Evolutionary conservation across 2,329 filamentous ascomycete genomes (phyloP), one percentile per base, ranked within the genome.

Genomic region (Cladosporium sp.): DNA sequence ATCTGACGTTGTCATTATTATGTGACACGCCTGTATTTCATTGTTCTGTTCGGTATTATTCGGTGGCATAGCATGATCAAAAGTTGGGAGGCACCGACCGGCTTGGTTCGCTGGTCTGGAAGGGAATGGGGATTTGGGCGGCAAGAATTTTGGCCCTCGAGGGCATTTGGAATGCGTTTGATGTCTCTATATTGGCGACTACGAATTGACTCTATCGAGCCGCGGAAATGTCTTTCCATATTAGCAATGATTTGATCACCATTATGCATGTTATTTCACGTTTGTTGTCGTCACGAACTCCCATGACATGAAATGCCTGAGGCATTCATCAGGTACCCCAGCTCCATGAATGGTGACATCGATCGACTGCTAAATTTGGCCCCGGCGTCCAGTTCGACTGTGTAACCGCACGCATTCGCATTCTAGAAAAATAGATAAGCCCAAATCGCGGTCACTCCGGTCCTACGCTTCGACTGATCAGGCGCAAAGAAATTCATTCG

Each of bases 91-190:
- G 40, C 35, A 49, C 46, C 46, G 35, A 34, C 46, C 41, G 46
- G 46, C 35, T 41, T 34, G 46, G 35, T 49, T 49, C 34, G 14
- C 31, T 33, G 34, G 44, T 37, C 33, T 19, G 28, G 43, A 34
- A 11, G 34, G 22, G 22, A 7, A 28, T 28, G 22, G 22, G 22
- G 22, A 7, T 5, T 28, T 28, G 18, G 43, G 44, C 18, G 44
- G 44, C 44, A 35, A 38, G 34, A 46, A 46, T 38, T 44, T n/a
- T 31, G 37, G 19, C 44, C 44, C 34, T 46, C 44, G 19, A 40
- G 19, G 34, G 44, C 44, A 38, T 11, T 8, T 44, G 14, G 14
- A 32, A 32, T 43, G 31, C n/a, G 31, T 16, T 34, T 9, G 3
- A 31, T 34, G 6, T 34, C 22, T 28, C 22, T 28, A 28, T 28